A percentile compares a stretch with the other conserved stretches of the same genome.
Conservation (phyloP, 2,329 filamentous ascomycete species). For the Penicillium sp. region DNA sequence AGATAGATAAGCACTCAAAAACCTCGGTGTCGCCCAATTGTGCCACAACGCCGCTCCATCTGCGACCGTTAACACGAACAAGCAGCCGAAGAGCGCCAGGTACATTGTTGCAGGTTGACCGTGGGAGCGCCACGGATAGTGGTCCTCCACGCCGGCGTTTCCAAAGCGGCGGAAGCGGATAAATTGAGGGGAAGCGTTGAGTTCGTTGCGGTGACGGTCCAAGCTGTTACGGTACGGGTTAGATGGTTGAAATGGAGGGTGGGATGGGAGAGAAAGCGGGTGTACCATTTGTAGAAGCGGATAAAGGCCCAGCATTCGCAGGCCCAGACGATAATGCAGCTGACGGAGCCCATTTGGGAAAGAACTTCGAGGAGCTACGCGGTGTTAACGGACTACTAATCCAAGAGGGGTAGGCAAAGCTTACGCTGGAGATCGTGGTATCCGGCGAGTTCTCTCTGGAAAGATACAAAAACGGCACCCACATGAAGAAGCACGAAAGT, state of each 20-base stretch:
- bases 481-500: conserved; percentile 47
- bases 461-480: conserved; percentile 50
- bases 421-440: conserved; percentile 23
- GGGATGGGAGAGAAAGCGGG: not conserved
- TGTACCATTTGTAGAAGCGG: conserved; percentile 43
- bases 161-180: conserved; percentile 19
- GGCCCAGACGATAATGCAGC: conserved; percentile 44
- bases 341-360: conserved; percentile 43
- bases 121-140: conserved; percentile 48
- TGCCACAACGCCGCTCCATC: conserved; percentile 45
- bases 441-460: conserved; percentile 17
- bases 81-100: conserved; percentile 40
- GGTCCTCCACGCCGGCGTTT: conserved; percentile 20
- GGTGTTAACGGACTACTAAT: not conserved
- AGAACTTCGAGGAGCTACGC: conserved; percentile 47
- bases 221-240: not conserved
- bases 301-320: conserved; percentile 50
- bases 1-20: conserved; percentile 46
- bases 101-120: conserved; percentile 46
- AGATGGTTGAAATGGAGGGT: not conserved
- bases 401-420: not conserved
- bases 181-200: conserved; percentile 17
- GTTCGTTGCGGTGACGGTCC: conserved; percentile 12
- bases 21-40: conserved; percentile 39
- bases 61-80: conserved; percentile 41